Conservation (phyloP, 2,329 filamentous ascomycete species). For the Coniochaeta pulveracea region DNA sequence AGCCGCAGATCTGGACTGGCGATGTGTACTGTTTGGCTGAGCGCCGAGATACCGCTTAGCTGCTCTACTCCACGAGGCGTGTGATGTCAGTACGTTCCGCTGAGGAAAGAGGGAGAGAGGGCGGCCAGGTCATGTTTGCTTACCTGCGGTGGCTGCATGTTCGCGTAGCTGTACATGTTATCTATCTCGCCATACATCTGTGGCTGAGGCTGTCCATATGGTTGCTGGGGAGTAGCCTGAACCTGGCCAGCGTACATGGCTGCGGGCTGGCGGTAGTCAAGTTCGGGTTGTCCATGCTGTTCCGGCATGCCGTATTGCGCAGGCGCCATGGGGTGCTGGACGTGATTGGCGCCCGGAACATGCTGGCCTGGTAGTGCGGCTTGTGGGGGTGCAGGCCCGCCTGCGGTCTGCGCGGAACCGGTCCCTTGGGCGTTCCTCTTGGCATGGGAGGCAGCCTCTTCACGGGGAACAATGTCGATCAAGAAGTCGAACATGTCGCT, state of each 20-base stretch:
- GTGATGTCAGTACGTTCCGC: too few species aligned
- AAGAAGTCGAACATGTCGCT: conserved; percentile 99
- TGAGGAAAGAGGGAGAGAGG: too few species aligned
- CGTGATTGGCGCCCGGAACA: conserved; percentile 44
- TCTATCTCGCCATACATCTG: conserved; percentile 75
- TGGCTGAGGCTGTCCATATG: conserved; percentile 68
- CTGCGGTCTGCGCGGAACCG: conserved; percentile 30
- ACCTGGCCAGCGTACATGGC: conserved; percentile 76
- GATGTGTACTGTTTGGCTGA: too few species aligned
- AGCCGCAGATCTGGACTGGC: too few species aligned
- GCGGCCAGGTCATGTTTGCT: too few species aligned
- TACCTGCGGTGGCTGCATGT: conserved; percentile 77
- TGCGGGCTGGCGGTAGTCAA: conserved; percentile 69
- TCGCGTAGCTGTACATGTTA: conserved; percentile 74
- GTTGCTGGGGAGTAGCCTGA: conserved; percentile 57
- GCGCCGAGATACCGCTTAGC: too few species aligned
- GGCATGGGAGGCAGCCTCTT: conserved; percentile 78
- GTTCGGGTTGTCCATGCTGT: conserved; percentile 54
- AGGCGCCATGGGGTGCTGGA: conserved; percentile 44
- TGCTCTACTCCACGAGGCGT: too few species aligned
- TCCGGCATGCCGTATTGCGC: conserved; percentile 50
- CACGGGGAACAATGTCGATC: conserved; percentile 94
- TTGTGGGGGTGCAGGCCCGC: conserved; percentile 35
- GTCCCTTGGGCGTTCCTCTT: conserved; percentile 50
- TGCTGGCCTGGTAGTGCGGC: conserved; percentile 41